phyloP scores from a whole-genome alignment of 495 filamentous ascomycete species.

The Annulohypoxylon maeteangense region DNA sequence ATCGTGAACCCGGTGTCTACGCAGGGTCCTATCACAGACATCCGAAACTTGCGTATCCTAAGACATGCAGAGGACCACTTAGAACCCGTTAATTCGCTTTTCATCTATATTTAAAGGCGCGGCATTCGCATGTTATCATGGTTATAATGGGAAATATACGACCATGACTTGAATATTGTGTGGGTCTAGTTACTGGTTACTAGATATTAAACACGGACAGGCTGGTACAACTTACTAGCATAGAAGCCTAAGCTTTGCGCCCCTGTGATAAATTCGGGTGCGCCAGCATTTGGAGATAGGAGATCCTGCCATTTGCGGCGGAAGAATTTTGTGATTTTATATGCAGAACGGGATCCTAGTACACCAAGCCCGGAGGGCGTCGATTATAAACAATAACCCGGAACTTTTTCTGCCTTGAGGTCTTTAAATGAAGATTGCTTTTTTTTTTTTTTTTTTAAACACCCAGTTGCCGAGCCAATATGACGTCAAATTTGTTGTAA shows the following conservation, averaged over 20 bases:
- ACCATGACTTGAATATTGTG: no score
- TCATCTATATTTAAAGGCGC: no score
- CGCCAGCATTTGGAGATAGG: not conserved
- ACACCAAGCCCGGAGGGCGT: not conserved
- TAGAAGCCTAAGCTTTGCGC: not conserved
- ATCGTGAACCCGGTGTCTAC: not conserved
- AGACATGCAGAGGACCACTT: not conserved
- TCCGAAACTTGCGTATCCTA: not conserved
- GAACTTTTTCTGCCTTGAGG: not conserved
- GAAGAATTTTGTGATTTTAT: not conserved
- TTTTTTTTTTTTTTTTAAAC: no score
- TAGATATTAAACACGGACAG: no score
- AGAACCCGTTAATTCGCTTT: not conserved
- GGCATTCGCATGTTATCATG: no score
- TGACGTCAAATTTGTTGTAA: not conserved
- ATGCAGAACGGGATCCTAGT: not conserved
- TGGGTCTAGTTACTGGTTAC: no score
- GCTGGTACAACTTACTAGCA: no score
- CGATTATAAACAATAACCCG: not conserved
- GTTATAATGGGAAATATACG: no score
- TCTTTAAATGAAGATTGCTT: not conserved
- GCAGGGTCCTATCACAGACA: constrained; percentile 5
- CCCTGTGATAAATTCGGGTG: not conserved
- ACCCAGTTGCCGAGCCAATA: no score
- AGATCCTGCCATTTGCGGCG: not conserved